Conservation (phyloP, 208 protist species). For the Leishmania lainsoni region DNA sequence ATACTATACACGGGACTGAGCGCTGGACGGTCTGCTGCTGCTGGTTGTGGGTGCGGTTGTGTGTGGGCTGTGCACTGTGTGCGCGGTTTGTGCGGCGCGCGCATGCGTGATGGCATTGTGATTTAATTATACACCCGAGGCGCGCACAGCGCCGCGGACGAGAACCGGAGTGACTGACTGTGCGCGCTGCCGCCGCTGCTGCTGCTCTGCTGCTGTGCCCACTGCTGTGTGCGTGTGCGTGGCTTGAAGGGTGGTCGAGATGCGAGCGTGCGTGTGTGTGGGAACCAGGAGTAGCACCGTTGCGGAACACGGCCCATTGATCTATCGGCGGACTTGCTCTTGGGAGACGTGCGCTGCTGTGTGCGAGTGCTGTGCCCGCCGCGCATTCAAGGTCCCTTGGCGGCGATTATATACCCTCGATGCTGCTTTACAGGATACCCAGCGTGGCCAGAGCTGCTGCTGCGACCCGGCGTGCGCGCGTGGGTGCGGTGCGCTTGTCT, state of each 20-base stretch:
- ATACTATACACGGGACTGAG: slow-evolving; percentile 25
- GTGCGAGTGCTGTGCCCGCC: slow-evolving; percentile 1
- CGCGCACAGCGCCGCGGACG: slow-evolving; percentile 2
- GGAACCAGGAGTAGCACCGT: slow-evolving; percentile 32
- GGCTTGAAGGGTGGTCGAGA: slow-evolving; percentile 12
- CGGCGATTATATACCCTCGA: slow-evolving; percentile 6
- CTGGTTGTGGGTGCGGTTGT: background rate
- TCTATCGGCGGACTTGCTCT: slow-evolving; percentile 31
- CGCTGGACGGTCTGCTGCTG: slow-evolving; percentile 3
- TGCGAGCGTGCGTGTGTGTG: background rate
- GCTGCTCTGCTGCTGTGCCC: background rate
- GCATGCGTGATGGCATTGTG: slow-evolving; percentile 14
- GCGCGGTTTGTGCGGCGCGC: background rate
- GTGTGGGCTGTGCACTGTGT: background rate
- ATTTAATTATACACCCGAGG: slow-evolving; percentile 21
- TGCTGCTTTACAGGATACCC: slow-evolving; percentile 15
- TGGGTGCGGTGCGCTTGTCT: background rate
- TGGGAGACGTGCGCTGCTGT: slow-evolving; percentile 13
- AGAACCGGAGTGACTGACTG: slow-evolving; percentile 3
- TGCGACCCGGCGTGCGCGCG: background rate
- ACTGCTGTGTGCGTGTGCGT: slow-evolving; percentile 9
- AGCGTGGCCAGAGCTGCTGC: slow-evolving; percentile 14
- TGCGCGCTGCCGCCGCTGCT: background rate
- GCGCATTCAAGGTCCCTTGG: slow-evolving; percentile 7
- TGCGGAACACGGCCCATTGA: slow-evolving; percentile 28